Evolutionary conservation across 2,329 filamentous ascomycete species (phyloP).

Genomic region (Xylariaceae sp.): DNA sequence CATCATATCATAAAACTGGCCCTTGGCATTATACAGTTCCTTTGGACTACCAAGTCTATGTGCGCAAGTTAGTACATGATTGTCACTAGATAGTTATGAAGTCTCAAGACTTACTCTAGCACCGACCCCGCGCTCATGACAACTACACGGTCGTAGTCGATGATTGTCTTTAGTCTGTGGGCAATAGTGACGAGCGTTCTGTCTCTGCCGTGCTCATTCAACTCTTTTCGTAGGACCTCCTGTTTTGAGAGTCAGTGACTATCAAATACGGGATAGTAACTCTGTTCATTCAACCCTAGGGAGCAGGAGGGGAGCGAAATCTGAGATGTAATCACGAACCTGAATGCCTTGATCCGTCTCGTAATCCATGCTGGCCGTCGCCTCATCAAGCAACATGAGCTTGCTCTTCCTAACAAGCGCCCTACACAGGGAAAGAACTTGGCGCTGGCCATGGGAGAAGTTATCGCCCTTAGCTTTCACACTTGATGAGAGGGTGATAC

Average conservation of each 20-base stretch:
- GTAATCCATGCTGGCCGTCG: conserved; percentile 57
- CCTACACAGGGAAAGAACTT: conserved; percentile 55
- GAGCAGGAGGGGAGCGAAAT: no score
- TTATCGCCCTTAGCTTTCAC: conserved; percentile 53
- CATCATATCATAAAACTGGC: conserved; percentile 53
- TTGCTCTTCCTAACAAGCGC: conserved; percentile 53
- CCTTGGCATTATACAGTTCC: conserved; percentile 42
- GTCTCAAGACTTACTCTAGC: conserved; percentile 42
- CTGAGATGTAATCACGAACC: no score
- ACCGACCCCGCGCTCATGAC: conserved; percentile 54
- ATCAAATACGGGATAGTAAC: no score
- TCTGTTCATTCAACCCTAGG: no score
- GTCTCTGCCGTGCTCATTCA: conserved; percentile 40
- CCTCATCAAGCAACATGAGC: conserved; percentile 55
- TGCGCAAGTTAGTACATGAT: background rate
- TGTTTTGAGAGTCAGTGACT: no score
- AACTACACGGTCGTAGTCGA: conserved; percentile 56
- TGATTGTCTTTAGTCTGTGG: conserved; percentile 54
- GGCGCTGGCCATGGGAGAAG: conserved; percentile 55
- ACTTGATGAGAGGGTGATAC: conserved; percentile 40
- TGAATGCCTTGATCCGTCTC: conserved; percentile 55
- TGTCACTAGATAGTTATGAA: background rate
- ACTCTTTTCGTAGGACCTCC: conserved; percentile 46
- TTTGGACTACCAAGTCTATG: conserved; percentile 43
- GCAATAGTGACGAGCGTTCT: conserved; percentile 56